phyloP scores from a whole-genome alignment of 2,329 filamentous ascomycete genomes.

The Claviceps africana region DNA sequence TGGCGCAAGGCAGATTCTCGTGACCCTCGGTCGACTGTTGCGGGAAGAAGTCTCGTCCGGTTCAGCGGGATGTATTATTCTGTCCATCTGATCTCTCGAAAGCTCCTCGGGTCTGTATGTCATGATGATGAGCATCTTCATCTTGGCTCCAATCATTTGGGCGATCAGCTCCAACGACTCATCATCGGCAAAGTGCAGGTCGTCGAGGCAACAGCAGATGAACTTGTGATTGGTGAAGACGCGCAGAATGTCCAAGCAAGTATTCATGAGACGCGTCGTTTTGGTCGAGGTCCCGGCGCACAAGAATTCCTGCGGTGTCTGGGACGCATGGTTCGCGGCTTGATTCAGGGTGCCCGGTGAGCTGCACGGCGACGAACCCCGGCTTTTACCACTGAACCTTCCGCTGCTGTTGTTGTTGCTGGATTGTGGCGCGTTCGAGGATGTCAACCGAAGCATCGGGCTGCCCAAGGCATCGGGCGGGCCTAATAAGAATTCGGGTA shows the following conservation, averaged over 20 bases:
- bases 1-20: slow-evolving; percentile 56
- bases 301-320: slow-evolving; percentile 46
- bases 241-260: slow-evolving; percentile 72
- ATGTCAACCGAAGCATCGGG: slow-evolving; percentile 2
- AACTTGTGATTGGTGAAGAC: slow-evolving; percentile 73
- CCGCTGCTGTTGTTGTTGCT: slow-evolving; percentile 12
- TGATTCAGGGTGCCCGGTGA: slow-evolving; percentile 24
- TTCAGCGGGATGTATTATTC: slow-evolving; percentile 39
- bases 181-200: slow-evolving; percentile 78
- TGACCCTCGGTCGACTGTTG: slow-evolving; percentile 42
- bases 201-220: slow-evolving; percentile 78
- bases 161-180: slow-evolving; percentile 75
- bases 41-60: slow-evolving; percentile 34
- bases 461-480: slow-evolving; percentile 24
- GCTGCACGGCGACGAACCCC: slow-evolving; percentile 35
- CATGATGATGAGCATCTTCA: slow-evolving; percentile 71
- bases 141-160: slow-evolving; percentile 62
- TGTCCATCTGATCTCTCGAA: slow-evolving; percentile 38
- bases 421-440: neutral
- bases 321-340: slow-evolving; percentile 25
- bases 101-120: slow-evolving; percentile 60
- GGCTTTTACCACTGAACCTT: slow-evolving; percentile 24
- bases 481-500: slow-evolving; percentile 57
- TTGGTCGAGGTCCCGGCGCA: slow-evolving; percentile 45
- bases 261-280: slow-evolving; percentile 67